A percentile compares a stretch with the other conserved stretches of the same genome.
These are phyloP conservation scores for Biscogniauxia mediterranea DNA, from an alignment of 2,329 filamentous ascomycete species.

Conservation along the genomic window DNA sequence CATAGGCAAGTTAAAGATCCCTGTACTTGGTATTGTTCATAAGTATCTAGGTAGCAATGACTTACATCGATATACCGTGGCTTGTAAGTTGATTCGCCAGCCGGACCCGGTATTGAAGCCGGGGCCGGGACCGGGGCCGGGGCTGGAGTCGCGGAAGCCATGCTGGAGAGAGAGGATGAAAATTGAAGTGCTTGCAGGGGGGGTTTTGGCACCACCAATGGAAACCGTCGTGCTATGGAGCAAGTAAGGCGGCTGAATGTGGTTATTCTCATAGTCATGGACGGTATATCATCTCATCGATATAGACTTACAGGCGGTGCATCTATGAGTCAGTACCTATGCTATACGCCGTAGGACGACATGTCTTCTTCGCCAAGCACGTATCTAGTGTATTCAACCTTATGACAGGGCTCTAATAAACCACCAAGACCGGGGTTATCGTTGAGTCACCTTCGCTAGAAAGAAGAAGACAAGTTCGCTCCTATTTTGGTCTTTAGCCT, in stretches of 20 bases:
- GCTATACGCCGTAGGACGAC: neutral
- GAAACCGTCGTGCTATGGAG: conserved; percentile 6
- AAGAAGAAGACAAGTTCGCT: too few relatives aligned
- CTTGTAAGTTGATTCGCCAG: conserved; percentile 33
- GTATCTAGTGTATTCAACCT: too few relatives aligned
- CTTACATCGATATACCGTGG: conserved; percentile 64
- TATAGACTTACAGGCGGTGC: neutral
- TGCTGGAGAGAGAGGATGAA: conserved; percentile 19
- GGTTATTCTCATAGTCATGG: conserved; percentile 17
- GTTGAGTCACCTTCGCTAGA: too few relatives aligned
- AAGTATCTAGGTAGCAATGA: conserved; percentile 3
- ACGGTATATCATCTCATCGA: conserved; percentile 8
- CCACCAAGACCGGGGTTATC: too few relatives aligned
- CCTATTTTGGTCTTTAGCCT: too few relatives aligned
- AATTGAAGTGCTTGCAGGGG: conserved; percentile 9
- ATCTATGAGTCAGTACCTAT: conserved; percentile 13
- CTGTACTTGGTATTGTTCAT: neutral
- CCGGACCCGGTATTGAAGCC: conserved; percentile 13
- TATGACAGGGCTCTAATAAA: too few relatives aligned
- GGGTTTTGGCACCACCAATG: conserved; percentile 1
- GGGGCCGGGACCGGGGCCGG: conserved; percentile 18
- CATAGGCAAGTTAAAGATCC: conserved; percentile 1
- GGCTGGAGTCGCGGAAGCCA: conserved; percentile 26
- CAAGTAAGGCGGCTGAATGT: conserved; percentile 11
- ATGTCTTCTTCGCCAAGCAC: neutral